Evolutionary conservation across 1,284 basidiomycete genomes (phyloP), one percentile per base, ranked within the genome.

Genomic region (Microbotryomycetes sp.): DNA sequence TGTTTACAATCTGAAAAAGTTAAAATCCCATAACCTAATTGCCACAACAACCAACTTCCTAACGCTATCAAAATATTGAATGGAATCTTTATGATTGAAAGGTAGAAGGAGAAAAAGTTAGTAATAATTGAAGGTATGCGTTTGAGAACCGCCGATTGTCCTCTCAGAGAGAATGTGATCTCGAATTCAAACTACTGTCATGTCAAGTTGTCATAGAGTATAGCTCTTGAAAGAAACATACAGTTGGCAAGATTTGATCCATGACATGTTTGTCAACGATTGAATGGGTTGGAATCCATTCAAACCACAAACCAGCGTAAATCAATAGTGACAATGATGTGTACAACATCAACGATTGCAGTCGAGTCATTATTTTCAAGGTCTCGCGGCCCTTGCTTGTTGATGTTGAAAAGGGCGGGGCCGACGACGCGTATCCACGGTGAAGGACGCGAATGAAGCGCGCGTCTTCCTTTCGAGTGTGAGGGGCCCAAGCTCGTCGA

Each of bases 1-100:
- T 87, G 86, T 45, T 85, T 84, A 70, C 85, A 86, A 68, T 88
- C 86, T 71, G 82, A 77, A 71, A 88, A 86, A 6, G 83, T 84
- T 60, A 84, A 80, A 48, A 89, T 72, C 1, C 86, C 86, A 80
- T 83, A 82, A 12, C 87, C 87, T 32, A 89, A 80, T 2, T 83
- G 85, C 74, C 81, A 81, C 22, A 88, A 80, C 5, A 85, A 86
- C 72, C 87, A 88, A 1, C 86, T 81, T 9, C 87, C 86, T 64
- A 87, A 87, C 2, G 84, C 77, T 2, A 88, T 85, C 25, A 88
- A 79, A 23, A 87, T 72, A 86, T 86, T 88, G 84, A 85, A 89
- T 2, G 86, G 86, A 50, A 88, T 74, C 86, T 87, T 65, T 2
- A 26, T 25, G 9, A 29, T 53, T 30, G 19, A 25, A 12, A 49